Base-by-base conservation (phyloP, 2,329 filamentous ascomycete genomes). In the Alternaria triticina region DNA sequence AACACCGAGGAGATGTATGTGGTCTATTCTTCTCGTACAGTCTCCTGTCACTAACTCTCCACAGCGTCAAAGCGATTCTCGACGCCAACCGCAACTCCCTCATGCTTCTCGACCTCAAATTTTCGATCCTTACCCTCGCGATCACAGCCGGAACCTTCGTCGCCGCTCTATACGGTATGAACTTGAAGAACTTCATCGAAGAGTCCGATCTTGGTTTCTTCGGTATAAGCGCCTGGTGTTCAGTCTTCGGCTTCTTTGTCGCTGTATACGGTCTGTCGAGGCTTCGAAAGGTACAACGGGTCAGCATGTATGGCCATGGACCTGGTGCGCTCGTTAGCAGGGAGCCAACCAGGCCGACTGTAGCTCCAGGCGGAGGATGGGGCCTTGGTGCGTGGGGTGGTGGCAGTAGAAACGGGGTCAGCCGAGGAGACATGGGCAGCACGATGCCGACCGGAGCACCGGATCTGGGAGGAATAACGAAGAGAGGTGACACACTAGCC, bases 81-180 rank as follows among this genome's bases (percentile, higher is more conserved):
- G 96, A 99, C 79, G 95, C 96, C 59, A 99, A 99, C 79, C 94
- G 96, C 70, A 99, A 99, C 83, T 92, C 94, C 9, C 91, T 99
- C 69, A 99, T 99, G 96, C 86, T 99, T 17, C 87, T 98, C 30
- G 96, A 98, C 68, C 89, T 99, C 72, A 97, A 97, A 78, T 97
- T 98, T 83, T 96, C 92, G 77, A 94, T 99, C 64, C 93, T 94
- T 61, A 98, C 96, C 1, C 88, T 99, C 5, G 94, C 94, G n/a
- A 89, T 98, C 51, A 95, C 93, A 58, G 93, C 94, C 77, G 96
- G 96, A 59, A 97, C 96, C 54, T 96, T 98, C 77, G 87, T 97
- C 73, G 96, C 96, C 9, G 94, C 94, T n/a, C 89, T 99, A n/a
- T 99, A 98, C 85, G 96, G 96, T 72, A 98, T 98, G 94, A 99